A percentile compares a stretch with the other conserved stretches of the same genome.
phyloP scores from a whole-genome alignment of 352 stramenopile species.

The Phytopythium litorale region DNA sequence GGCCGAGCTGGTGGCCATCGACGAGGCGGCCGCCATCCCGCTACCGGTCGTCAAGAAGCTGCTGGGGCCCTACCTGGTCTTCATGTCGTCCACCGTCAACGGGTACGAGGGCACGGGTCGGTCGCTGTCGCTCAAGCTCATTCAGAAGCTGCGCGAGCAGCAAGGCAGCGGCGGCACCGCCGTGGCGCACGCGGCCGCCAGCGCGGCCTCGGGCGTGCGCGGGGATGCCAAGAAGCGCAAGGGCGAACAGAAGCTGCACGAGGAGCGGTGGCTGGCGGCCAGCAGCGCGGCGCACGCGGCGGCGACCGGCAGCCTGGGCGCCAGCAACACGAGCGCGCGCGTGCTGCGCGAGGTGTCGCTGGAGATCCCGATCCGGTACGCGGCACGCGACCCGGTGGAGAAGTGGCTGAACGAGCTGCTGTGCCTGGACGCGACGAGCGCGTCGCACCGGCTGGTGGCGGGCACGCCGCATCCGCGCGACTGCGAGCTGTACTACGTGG shows the following conservation, averaged over 20 bases:
- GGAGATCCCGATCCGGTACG: slow-evolving; percentile 98
- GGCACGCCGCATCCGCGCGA: slow-evolving; percentile 94
- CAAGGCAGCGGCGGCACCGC: slow-evolving; percentile 79
- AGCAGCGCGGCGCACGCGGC: slow-evolving; percentile 79
- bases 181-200: slow-evolving; percentile 39
- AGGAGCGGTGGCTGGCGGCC: slow-evolving; percentile 94
- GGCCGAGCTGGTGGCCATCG: slow-evolving; percentile 97
- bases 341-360: slow-evolving; percentile 95
- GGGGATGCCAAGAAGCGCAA: slow-evolving; percentile 92
- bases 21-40: slow-evolving; percentile 99
- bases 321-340: slow-evolving; percentile 44
- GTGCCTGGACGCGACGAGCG: slow-evolving; percentile 92
- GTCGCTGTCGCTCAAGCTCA: slow-evolving; percentile 98
- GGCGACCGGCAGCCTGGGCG: slow-evolving; percentile 22
- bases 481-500: slow-evolving; percentile 98
- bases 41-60: slow-evolving; percentile 96
- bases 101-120: slow-evolving; percentile 99
- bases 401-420: slow-evolving; percentile 97
- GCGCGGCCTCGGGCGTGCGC: slow-evolving; percentile 69
- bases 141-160: slow-evolving; percentile 96
- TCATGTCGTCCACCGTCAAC: slow-evolving; percentile 99
- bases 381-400: slow-evolving; percentile 94
- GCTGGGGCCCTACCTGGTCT: slow-evolving; percentile 96
- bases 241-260: slow-evolving; percentile 95
- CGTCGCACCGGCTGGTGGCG: slow-evolving; percentile 84